A percentile compares a stretch with the other conserved stretches of the same genome.
phyloP scores from a whole-genome alignment of 2,329 filamentous ascomycete species.

The Sporothrix dimorphospora region DNA sequence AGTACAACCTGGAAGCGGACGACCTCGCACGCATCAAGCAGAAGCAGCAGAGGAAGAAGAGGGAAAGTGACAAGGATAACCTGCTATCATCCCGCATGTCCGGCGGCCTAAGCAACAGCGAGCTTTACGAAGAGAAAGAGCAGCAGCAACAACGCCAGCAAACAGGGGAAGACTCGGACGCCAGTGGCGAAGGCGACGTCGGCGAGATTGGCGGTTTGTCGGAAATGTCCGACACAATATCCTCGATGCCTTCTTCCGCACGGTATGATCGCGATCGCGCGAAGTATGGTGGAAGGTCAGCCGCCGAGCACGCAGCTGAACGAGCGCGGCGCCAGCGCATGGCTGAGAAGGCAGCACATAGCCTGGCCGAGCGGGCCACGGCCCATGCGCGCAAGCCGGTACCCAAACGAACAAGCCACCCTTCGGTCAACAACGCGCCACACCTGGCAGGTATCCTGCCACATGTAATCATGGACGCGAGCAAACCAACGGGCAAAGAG shows the following conservation, averaged over 20 bases:
- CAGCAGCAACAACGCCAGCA: neutral
- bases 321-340: slow-evolving; percentile 64
- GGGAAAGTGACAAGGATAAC: slow-evolving; percentile 28
- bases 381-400: slow-evolving; percentile 56
- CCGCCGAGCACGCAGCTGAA: slow-evolving; percentile 61
- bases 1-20: slow-evolving; percentile 69
- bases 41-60: slow-evolving; percentile 36
- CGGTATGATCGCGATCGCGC: neutral
- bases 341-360: slow-evolving; percentile 57
- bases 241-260: slow-evolving; percentile 29
- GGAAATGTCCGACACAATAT: slow-evolving; percentile 23
- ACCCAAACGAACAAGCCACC: slow-evolving; percentile 56
- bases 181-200: slow-evolving; percentile 21
- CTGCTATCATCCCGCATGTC: neutral
- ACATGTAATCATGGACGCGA: slow-evolving; percentile 75
- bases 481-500: slow-evolving; percentile 76
- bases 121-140: neutral
- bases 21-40: slow-evolving; percentile 50
- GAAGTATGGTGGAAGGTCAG: slow-evolving; percentile 23
- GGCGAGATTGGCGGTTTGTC: slow-evolving; percentile 10
- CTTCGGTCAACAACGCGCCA: slow-evolving; percentile 58
- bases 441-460: slow-evolving; percentile 63
- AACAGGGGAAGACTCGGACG: slow-evolving; percentile 31
- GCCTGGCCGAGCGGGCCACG: slow-evolving; percentile 59
- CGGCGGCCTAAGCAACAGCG: neutral